phyloP scores from a whole-genome alignment of 768 basidiomycete species.

The Mrakia blollopis region DNA sequence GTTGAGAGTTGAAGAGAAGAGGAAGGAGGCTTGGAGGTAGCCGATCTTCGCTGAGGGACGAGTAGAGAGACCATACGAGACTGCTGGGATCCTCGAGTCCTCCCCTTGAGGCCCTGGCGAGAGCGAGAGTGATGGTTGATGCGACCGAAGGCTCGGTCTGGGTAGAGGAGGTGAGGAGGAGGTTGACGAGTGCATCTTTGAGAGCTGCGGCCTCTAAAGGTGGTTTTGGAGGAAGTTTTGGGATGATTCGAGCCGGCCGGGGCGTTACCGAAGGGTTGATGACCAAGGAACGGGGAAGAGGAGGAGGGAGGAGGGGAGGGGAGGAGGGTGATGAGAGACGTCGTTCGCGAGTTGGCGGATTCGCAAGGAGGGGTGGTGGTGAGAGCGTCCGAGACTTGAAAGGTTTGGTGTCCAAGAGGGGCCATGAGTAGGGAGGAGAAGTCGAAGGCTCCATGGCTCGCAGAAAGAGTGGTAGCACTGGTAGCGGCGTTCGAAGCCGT shows the following conservation, averaged over 20 bases:
- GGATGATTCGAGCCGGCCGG: background rate
- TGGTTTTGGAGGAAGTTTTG: background rate
- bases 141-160: background rate
- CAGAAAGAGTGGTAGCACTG: too few relatives aligned
- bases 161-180: background rate
- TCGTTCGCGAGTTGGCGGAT: too few relatives aligned
- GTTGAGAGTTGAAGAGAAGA: constrained; percentile 20
- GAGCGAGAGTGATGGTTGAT: background rate
- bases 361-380: too few relatives aligned
- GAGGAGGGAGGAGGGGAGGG: too few relatives aligned
- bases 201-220: background rate
- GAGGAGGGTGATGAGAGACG: too few relatives aligned
- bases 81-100: background rate
- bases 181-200: background rate
- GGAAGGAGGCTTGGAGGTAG: constrained; percentile 2
- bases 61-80: constrained; percentile 16
- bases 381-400: too few relatives aligned
- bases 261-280: background rate
- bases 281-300: too few relatives aligned
- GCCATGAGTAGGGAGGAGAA: too few relatives aligned
- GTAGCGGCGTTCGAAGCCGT: too few relatives aligned
- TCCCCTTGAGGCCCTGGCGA: background rate
- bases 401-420: too few relatives aligned
- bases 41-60: background rate
- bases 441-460: too few relatives aligned